A percentile compares a stretch with the other conserved stretches of the same genome.
Evolutionary conservation across 2,329 filamentous ascomycete genomes (phyloP).

Genomic region (Bretziella fagacearum): DNA sequence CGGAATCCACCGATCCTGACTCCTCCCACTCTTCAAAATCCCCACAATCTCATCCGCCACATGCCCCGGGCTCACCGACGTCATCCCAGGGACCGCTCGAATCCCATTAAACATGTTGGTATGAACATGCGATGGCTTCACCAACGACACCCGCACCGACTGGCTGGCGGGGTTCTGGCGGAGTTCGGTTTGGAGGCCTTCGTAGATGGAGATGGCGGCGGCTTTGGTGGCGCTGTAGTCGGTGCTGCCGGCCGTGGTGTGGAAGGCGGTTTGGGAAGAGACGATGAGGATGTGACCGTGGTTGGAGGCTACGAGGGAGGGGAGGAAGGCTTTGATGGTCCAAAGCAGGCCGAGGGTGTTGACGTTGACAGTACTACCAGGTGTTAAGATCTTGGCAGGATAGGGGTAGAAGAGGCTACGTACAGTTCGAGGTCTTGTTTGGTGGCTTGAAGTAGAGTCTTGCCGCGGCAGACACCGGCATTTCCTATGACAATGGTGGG

Average conservation of each 20-base stretch:
- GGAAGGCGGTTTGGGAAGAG: conserved; percentile 34
- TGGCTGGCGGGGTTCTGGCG: conserved; percentile 35
- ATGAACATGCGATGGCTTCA: conserved; percentile 26
- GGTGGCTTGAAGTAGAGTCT: conserved; percentile 31
- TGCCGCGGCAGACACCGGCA: conserved; percentile 35
- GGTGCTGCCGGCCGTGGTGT: conserved; percentile 36
- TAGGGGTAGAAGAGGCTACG: not conserved
- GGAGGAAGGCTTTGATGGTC: conserved; percentile 39
- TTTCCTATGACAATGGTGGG: conserved; percentile 40
- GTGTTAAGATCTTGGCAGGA: not conserved
- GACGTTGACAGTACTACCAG: conserved; percentile 36
- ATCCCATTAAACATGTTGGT: conserved; percentile 26
- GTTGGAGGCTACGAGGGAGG: conserved; percentile 33
- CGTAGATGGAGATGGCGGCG: conserved; percentile 41
- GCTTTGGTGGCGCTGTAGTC: conserved; percentile 44
- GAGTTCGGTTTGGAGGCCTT: conserved; percentile 35
- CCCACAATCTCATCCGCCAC: conserved; percentile 7
- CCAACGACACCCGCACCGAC: conserved; percentile 26
- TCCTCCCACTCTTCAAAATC: not conserved
- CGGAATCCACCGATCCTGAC: conserved; percentile 15
- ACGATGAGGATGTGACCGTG: conserved; percentile 46
- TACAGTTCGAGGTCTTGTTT: conserved; percentile 26
- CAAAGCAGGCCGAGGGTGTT: conserved; percentile 41
- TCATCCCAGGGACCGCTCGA: conserved; percentile 13
- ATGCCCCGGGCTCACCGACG: conserved; percentile 1